Evolutionary conservation across 2,329 filamentous ascomycete genomes (phyloP), one percentile per base, ranked within the genome.

Genomic region (Talaromyces pinophilus): DNA sequence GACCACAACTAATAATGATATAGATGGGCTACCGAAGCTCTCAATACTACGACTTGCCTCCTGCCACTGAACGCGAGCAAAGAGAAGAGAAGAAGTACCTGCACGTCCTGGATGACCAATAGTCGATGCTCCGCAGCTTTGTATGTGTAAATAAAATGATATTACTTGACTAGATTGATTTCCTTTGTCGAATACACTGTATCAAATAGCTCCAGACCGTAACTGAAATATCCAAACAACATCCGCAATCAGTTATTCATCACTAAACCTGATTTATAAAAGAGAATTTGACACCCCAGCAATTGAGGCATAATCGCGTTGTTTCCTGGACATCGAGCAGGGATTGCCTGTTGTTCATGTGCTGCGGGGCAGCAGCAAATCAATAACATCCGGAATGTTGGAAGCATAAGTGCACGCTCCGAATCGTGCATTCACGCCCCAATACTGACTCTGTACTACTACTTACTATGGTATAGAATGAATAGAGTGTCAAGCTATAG

Each of bases 81-180:
- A 86, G 87, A 74, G 93, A 98, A 80, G 93, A 98, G 82, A 95
- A 90, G 87, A 95, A 97, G 85, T 99, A 96, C 79, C 83, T 98
- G 79, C 95, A 99, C 79, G 93, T 99, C 68, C 83, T 92, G 76
- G 92, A 96, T 78, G 90, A 95, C 79, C 87, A 93, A 85, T 95
- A 89, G 74, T 59, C 40, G 52, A 50, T 66, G 40, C 46, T 35
- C 35, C 60, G 65, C 55, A 59, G 30, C 60, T 63, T 63, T 62
- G 55, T 63, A 64, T 64, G 65, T 67, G 65, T 67, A 67, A 67
- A 67, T 67, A 67, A 63, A 63, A 63, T 57, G 62, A 52, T 35
- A 46, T 64, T 60, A 64, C 62, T 59, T 62, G 64, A 62, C 62
- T 64, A 67, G 65, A 67, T 59, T 67, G 64, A 63, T 67, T 64